These are phyloP conservation scores for Blastocystis sp. DNA, from an alignment of 352 stramenopile species.

Conservation along the genomic window DNA sequence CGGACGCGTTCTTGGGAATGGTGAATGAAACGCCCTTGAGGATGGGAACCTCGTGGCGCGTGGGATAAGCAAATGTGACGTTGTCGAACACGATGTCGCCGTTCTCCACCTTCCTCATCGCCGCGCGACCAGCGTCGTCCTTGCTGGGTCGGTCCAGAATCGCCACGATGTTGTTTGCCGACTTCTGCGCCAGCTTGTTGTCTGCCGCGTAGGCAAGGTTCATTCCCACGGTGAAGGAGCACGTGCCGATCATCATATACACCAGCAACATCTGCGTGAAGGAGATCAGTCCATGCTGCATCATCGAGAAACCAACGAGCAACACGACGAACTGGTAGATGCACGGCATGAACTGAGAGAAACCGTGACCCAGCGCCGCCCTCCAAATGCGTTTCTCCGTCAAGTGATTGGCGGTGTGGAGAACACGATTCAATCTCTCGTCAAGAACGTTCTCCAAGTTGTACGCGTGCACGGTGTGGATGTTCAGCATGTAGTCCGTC, in stretches of 20 bases:
- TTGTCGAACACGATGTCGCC: constrained; percentile 83
- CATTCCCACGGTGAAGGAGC: constrained; percentile 16
- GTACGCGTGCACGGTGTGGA: constrained; percentile 68
- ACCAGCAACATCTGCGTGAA: constrained; percentile 50
- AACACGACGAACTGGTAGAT: constrained; percentile 5
- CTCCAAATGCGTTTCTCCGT: constrained; percentile 9
- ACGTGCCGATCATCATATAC: constrained; percentile 17
- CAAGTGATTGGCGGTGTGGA: not conserved
- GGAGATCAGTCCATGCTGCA: not conserved
- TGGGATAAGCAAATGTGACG: constrained; percentile 88
- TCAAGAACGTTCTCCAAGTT: constrained; percentile 23
- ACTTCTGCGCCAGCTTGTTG: constrained; percentile 26
- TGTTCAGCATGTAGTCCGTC: constrained; percentile 68
- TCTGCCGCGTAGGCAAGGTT: constrained; percentile 58
- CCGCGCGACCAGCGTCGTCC: constrained; percentile 24
- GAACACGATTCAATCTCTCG: not conserved
- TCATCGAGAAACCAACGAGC: not conserved
- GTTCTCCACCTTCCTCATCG: constrained; percentile 13
- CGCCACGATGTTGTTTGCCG: constrained; percentile 32
- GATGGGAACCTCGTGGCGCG: constrained; percentile 80
- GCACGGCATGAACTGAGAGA: constrained; percentile 10
- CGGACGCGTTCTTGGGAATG: too few relatives aligned
- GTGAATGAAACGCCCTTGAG: constrained; percentile 83
- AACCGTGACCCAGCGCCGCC: not conserved
- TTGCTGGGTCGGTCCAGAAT: constrained; percentile 36